Evolutionary conservation across 2,329 filamentous ascomycete species (phyloP), one percentile per base, ranked within the genome.

Genomic region (Penicillium oxalicum): DNA sequence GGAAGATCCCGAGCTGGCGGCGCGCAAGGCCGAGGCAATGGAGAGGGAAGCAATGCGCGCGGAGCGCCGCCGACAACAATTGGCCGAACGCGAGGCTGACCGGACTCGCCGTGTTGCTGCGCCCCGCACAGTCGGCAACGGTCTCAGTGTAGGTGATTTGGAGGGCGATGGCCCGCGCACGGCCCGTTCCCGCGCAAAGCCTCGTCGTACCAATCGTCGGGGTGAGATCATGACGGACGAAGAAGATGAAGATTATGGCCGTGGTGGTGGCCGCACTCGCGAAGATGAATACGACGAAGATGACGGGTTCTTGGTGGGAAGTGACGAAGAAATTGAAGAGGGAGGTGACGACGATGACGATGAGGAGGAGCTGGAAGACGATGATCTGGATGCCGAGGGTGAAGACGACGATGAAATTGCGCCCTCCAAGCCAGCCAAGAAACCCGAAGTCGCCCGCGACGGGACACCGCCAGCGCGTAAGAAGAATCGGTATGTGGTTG

Each of bases 251-350:
- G 74, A 75, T 7, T 74, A 70, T 48, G 65, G 68, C 27, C 68
- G 71, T 26, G 66, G 72, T 11, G 8, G 7, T 37, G 66, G 69
- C 4, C 67, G 72, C 25, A 73, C 67, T 70, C 84, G 86, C 65
- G 82, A 90, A 66, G 86, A 94, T 69, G 84, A 91, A 60, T 91
- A 91, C 61, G 87, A 91, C 63, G 85, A 87, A 61, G 84, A 87
- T 41, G 87, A 91, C 61, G 87, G 86, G 45, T 91, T 91, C 69
- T 82, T 91, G 45, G 74, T 74, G 25, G 68, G 67, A 12, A 74
- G 72, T 40, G 74, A 77, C 43, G 74, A 76, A 58, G 74, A 77
- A 40, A 62, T 67, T 2, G 74, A 77, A 50, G 60, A 74, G 29
- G 71, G 67, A 12, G 73, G 68, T 7, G 68, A 69, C 25, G 71